Percentiles rank a stretch among this genome's conserved stretches.
Conservation (phyloP, 1,284 basidiomycete species). For the Cutaneotrichosporon arboriforme region DNA sequence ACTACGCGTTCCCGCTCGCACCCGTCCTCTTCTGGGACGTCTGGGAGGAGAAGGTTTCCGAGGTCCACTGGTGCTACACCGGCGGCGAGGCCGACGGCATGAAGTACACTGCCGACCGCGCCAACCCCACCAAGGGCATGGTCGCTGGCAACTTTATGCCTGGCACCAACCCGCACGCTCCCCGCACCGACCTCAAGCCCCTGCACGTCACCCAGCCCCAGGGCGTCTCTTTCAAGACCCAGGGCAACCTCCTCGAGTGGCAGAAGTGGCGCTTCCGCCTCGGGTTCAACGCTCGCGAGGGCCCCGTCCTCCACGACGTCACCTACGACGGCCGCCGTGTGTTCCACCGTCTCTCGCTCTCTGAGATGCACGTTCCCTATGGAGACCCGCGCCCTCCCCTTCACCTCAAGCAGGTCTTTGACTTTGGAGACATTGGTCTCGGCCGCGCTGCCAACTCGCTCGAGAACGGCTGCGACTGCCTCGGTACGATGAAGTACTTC, state of each 20-base stretch:
- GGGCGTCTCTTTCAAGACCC: conserved; percentile 59
- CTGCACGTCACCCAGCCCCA: conserved; percentile 1
- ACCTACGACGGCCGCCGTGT: conserved; percentile 38
- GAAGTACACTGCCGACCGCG: not conserved
- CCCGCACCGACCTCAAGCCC: conserved; percentile 1
- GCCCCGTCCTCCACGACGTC: conserved; percentile 41
- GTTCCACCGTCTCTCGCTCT: conserved; percentile 46
- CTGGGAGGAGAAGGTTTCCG: not conserved
- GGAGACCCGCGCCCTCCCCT: conserved; percentile 40
- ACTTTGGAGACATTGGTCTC: conserved; percentile 4
- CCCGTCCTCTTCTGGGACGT: not conserved
- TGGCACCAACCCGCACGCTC: not conserved
- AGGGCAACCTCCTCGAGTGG: conserved; percentile 58
- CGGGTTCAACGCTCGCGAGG: conserved; percentile 41
- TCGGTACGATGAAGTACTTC: conserved; percentile 4
- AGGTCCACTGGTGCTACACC: not conserved
- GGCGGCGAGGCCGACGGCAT: conserved; percentile 2
- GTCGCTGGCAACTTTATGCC: not conserved
- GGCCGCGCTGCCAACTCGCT: not conserved
- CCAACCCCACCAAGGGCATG: not conserved
- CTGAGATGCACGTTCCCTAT: conserved; percentile 51
- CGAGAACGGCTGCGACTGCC: conserved; percentile 7
- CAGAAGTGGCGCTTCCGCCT: conserved; percentile 36
- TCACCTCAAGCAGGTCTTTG: conserved; percentile 27
- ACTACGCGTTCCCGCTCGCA: conserved; percentile 2